Conservation (phyloP, 352 stramenopile species). For the Bremia lactucae region DNA sequence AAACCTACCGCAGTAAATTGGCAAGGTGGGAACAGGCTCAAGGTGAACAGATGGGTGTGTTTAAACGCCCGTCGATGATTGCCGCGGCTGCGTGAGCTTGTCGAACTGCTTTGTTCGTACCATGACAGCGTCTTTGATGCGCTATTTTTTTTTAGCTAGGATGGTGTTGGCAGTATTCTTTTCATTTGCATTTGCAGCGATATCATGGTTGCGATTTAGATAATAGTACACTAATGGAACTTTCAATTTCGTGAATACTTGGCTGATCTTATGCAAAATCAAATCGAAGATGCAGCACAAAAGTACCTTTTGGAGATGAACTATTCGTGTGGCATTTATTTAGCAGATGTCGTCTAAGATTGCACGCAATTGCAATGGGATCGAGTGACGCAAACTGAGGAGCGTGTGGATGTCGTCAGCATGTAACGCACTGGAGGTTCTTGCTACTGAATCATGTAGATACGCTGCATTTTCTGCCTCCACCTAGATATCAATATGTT, state of each 20-base stretch:
- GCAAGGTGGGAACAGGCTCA: constrained; percentile 62
- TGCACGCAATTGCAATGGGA: constrained; percentile 29
- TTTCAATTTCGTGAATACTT: too few species aligned
- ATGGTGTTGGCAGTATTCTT: too few species aligned
- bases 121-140: constrained; percentile 6
- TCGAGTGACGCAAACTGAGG: constrained; percentile 35
- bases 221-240: constrained; percentile 12
- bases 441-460: constrained; percentile 34
- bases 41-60: constrained; percentile 54
- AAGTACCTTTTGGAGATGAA: too few species aligned
- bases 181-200: too few species aligned
- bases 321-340: too few species aligned
- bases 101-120: constrained; percentile 4
- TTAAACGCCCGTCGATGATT: constrained; percentile 47
- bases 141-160: constrained; percentile 1
- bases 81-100: constrained; percentile 41
- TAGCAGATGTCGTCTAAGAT: constrained; percentile 29
- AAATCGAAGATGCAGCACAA: not conserved
- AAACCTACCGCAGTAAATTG: constrained; percentile 56
- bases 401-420: constrained; percentile 57
- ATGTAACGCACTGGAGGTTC: constrained; percentile 45
- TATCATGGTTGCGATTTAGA: constrained; percentile 8
- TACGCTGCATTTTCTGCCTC: constrained; percentile 56
- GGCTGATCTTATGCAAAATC: too few species aligned
- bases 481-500: constrained; percentile 27